Conservation (phyloP, 305 asterid genomes). For the Euphrasia arctica region DNA sequence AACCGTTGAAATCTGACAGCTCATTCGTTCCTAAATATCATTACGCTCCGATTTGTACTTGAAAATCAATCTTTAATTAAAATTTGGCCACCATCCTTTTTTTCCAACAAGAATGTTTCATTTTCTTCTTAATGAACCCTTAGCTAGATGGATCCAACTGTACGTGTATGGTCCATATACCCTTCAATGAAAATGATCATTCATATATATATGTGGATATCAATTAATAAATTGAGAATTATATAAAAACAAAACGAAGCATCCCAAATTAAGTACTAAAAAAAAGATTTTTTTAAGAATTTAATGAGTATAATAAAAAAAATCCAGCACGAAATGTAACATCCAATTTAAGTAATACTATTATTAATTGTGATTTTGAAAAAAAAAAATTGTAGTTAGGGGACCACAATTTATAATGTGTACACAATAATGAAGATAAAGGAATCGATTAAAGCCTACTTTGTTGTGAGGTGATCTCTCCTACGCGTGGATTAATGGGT, state of each 20-base stretch:
- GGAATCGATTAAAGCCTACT: conserved; percentile 29
- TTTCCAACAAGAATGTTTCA: conserved; percentile 42
- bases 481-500: conserved; percentile 37
- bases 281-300: not conserved
- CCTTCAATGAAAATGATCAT: conserved; percentile 28
- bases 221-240: conserved; percentile 23
- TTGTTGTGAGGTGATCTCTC: conserved; percentile 24
- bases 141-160: conserved; percentile 52
- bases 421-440: conserved; percentile 27
- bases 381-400: conserved; percentile 2
- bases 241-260: not conserved
- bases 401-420: conserved; percentile 40
- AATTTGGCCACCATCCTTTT: conserved; percentile 42
- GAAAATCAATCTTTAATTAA: not conserved
- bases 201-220: conserved; percentile 8
- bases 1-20: too few species aligned
- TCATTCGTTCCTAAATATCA: too few species aligned
- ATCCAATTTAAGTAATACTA: not conserved
- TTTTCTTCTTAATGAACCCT: conserved; percentile 49
- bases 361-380: too few species aligned
- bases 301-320: not conserved
- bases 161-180: conserved; percentile 37
- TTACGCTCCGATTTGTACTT: too few species aligned
- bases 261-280: not conserved
- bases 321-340: too few species aligned